These are phyloP conservation scores for Hura crepitans DNA, from an alignment of 441 rosid species.

Conservation along the genomic window DNA sequence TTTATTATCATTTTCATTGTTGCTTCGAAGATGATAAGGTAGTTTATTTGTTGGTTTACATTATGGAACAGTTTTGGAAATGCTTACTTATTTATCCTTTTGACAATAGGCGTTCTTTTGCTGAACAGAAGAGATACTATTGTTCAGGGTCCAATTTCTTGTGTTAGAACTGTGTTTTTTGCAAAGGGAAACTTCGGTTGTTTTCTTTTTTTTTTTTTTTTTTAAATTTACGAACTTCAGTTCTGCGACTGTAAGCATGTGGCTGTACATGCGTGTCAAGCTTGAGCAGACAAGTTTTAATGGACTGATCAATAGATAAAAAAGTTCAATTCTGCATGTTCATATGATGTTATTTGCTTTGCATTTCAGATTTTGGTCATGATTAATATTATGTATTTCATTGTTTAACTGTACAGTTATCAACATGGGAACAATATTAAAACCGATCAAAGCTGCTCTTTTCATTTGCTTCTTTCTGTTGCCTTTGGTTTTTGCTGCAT, in stretches of 20 bases:
- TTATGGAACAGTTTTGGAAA: neutral
- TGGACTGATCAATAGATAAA: neutral
- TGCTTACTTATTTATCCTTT: neutral
- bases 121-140: neutral
- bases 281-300: neutral
- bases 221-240: too few relatives aligned
- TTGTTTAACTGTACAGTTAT: conserved; percentile 17
- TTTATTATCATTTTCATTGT: neutral
- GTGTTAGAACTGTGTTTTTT: neutral
- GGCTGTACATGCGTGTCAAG: neutral
- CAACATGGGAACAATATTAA: conserved; percentile 42
- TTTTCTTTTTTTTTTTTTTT: neutral
- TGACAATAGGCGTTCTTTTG: neutral
- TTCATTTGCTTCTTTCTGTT: conserved; percentile 42
- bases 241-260: neutral
- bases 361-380: neutral
- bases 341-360: neutral
- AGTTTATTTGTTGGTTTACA: neutral
- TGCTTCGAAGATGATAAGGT: neutral
- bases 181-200: neutral
- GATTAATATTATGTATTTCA: neutral
- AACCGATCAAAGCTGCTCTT: conserved; percentile 26
- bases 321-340: neutral
- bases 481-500: conserved; percentile 38
- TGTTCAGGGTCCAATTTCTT: neutral